phyloP scores from a whole-genome alignment of 2,329 filamentous ascomycete species.

The Grosmannia serpens region DNA sequence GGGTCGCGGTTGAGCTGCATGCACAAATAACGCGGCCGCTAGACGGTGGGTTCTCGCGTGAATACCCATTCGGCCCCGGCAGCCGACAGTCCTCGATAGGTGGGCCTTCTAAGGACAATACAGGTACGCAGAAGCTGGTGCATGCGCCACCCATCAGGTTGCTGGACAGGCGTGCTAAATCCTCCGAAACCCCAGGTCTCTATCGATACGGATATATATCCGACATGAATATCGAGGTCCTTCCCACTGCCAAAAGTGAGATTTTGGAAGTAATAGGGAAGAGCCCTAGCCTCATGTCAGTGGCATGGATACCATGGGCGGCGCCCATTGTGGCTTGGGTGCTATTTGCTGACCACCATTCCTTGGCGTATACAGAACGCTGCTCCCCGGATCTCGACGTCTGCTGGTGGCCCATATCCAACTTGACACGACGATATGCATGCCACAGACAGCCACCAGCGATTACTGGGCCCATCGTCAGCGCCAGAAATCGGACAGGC shows the following conservation, averaged over 20 bases:
- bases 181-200: not conserved
- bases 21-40: slow-evolving; percentile 20
- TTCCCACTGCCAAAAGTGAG: slow-evolving; percentile 27
- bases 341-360: not conserved
- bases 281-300: slow-evolving; percentile 29
- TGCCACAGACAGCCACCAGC: slow-evolving; percentile 12
- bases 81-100: not conserved
- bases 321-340: not conserved
- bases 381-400: slow-evolving; percentile 28
- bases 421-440: slow-evolving; percentile 18
- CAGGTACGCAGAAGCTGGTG: not conserved
- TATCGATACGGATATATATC: slow-evolving; percentile 37
- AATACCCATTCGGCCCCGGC: not conserved
- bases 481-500: slow-evolving; percentile 35
- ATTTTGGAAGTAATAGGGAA: slow-evolving; percentile 36
- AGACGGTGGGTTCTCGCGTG: not conserved
- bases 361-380: slow-evolving; percentile 9
- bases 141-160: not conserved
- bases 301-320: not conserved
- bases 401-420: slow-evolving; percentile 37
- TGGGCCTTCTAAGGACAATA: not conserved
- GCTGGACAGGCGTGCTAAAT: not conserved
- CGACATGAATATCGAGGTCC: slow-evolving; percentile 33
- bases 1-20: slow-evolving; percentile 36
- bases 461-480: slow-evolving; percentile 6